Conservation (phyloP, 768 basidiomycete genomes). For the Collybia sordida region DNA sequence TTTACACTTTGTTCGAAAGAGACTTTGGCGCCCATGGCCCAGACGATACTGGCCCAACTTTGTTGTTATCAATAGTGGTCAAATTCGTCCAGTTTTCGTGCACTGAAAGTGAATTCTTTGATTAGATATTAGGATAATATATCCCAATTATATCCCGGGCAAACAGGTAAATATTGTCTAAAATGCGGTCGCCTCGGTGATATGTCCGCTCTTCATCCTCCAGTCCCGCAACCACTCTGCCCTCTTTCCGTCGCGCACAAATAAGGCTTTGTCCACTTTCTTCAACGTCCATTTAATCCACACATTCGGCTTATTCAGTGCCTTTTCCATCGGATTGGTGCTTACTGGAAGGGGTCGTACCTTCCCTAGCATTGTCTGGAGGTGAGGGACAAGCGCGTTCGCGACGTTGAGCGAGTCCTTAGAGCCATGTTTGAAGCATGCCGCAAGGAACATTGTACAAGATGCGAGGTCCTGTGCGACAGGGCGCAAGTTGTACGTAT, state of each 20-base stretch:
- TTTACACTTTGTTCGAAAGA: too few species aligned
- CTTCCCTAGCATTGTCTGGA: conserved; percentile 28
- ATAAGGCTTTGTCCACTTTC: conserved; percentile 26
- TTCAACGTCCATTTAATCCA: conserved; percentile 30
- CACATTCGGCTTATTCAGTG: conserved; percentile 15
- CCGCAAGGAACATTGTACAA: conserved; percentile 54
- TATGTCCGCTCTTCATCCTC: conserved; percentile 15
- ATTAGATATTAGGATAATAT: too few species aligned
- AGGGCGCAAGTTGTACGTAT: conserved; percentile 52
- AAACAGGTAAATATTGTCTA: not conserved
- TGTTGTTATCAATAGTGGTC: too few species aligned
- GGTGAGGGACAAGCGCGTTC: conserved; percentile 38
- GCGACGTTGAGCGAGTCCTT: conserved; percentile 40
- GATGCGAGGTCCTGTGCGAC: conserved; percentile 55
- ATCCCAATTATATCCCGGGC: too few species aligned
- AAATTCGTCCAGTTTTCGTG: too few species aligned
- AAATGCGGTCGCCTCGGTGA: not conserved
- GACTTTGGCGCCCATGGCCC: too few species aligned
- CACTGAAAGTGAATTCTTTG: too few species aligned
- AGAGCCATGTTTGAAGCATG: conserved; percentile 49
- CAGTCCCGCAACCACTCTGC: conserved; percentile 33
- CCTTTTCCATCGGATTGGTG: conserved; percentile 4
- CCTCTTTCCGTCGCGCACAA: conserved; percentile 16
- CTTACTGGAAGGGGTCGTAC: conserved; percentile 9
- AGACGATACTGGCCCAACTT: too few species aligned